A percentile compares a stretch with the other conserved stretches of the same genome.
Evolutionary conservation across 2,329 filamentous ascomycete species (phyloP).

Genomic region (Penicillium crustosum): DNA sequence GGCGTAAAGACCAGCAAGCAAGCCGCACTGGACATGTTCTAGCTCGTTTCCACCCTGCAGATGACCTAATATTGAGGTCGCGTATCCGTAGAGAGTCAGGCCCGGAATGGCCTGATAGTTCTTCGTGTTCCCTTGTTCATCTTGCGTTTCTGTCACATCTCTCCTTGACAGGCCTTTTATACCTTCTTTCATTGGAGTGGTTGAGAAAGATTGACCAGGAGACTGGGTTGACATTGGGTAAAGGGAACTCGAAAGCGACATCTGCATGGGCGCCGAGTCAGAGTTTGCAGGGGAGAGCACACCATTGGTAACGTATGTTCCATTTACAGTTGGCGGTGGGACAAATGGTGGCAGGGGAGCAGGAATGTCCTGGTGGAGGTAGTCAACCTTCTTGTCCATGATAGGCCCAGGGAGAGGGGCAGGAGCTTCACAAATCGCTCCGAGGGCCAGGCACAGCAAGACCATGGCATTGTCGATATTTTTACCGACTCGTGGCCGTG

Average conservation of each 20-base stretch:
- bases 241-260: constrained; percentile 23
- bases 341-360: constrained; percentile 16
- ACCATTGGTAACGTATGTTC: constrained; percentile 16
- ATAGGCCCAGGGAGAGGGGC: constrained; percentile 57
- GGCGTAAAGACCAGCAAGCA: constrained; percentile 84
- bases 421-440: constrained; percentile 69
- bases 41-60: constrained; percentile 76
- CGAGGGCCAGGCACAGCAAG: constrained; percentile 78
- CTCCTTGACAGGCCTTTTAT: constrained; percentile 15
- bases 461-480: constrained; percentile 80
- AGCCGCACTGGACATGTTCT: constrained; percentile 78
- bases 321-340: neutral
- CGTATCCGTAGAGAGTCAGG: constrained; percentile 83
- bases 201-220: constrained; percentile 20
- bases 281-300: constrained; percentile 32
- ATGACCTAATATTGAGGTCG: constrained; percentile 80
- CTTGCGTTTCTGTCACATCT: constrained; percentile 14
- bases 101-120: constrained; percentile 88
- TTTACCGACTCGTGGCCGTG: constrained; percentile 43
- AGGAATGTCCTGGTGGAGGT: constrained; percentile 31
- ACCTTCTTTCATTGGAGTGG: constrained; percentile 9
- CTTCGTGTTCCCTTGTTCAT: constrained; percentile 37
- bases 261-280: constrained; percentile 24
- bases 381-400: constrained; percentile 35
- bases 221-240: constrained; percentile 19